Evolutionary conservation across 495 filamentous ascomycete genomes (phyloP).

Genomic region (Aspergillus bertholletiae): DNA sequence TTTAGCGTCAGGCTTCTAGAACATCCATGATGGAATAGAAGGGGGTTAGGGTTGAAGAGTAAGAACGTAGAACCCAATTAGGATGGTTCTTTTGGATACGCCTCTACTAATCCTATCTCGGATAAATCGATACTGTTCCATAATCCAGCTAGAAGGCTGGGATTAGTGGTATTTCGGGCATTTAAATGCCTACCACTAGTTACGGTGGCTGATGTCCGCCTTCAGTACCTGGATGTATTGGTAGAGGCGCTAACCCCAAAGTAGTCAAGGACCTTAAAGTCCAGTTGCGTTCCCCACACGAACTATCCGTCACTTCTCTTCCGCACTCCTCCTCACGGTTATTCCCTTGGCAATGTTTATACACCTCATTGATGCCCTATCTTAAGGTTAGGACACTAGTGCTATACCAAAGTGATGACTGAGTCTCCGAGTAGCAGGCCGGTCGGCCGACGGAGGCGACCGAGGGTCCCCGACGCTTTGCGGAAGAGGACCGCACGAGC

Average conservation of each 20-base stretch:
- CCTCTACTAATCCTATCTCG: too few relatives aligned
- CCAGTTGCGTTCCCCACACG: not conserved
- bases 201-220: too few relatives aligned
- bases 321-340: not conserved
- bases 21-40: too few relatives aligned
- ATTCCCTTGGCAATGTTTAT: not conserved
- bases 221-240: too few relatives aligned
- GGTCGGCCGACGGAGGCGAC: not conserved
- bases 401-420: not conserved
- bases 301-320: not conserved
- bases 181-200: too few relatives aligned
- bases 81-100: too few relatives aligned
- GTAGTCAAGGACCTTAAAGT: not conserved
- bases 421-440: not conserved
- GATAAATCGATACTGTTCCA: too few relatives aligned
- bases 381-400: not conserved
- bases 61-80: too few relatives aligned
- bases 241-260: not conserved
- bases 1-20: too few relatives aligned
- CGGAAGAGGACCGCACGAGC: constrained; percentile 9
- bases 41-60: too few relatives aligned
- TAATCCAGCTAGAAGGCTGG: too few relatives aligned
- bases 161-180: too few relatives aligned
- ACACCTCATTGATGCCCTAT: not conserved
- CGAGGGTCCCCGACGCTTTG: constrained; percentile 2